Evolutionary conservation across 306 rosid genomes (phyloP).

Genomic region (Alnus rubra): DNA sequence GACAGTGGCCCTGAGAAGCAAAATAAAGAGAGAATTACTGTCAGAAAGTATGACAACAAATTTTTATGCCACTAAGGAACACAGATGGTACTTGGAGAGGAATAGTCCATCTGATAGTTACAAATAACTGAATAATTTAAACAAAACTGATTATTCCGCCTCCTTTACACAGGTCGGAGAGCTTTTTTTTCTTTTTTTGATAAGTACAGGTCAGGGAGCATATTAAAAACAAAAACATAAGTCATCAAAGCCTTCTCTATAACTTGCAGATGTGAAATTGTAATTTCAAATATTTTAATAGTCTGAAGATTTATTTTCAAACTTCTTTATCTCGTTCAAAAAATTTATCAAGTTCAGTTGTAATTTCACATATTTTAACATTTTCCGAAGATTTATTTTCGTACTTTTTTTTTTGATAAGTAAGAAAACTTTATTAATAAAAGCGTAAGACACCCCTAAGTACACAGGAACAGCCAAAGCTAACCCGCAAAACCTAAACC

Average conservation of each 20-base stretch:
- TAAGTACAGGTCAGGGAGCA: background rate
- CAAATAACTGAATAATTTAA: background rate
- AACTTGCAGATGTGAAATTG: background rate
- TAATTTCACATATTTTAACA: background rate
- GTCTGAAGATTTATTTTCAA: too few species aligned
- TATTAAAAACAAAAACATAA: background rate
- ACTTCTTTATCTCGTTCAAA: too few species aligned
- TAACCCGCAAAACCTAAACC: too few species aligned
- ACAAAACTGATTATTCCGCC: background rate
- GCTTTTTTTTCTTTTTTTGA: too few species aligned
- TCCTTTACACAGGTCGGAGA: background rate
- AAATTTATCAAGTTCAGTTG: too few species aligned
- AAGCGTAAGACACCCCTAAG: too few species aligned
- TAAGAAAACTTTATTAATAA: too few species aligned
- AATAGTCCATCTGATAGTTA: background rate
- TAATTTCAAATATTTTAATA: background rate
- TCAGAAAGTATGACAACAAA: constrained; percentile 20
- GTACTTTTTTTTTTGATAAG: background rate
- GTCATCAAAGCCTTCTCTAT: background rate
- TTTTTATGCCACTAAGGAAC: constrained; percentile 13
- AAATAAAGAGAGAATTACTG: constrained; percentile 18
- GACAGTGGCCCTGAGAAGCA: constrained; percentile 58
- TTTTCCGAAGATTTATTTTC: background rate
- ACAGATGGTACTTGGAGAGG: background rate
- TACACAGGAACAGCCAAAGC: too few species aligned